Evolutionary conservation across 257 asterid species (phyloP), one percentile per base, ranked within the genome.

Genomic region (Paulownia fortunei): DNA sequence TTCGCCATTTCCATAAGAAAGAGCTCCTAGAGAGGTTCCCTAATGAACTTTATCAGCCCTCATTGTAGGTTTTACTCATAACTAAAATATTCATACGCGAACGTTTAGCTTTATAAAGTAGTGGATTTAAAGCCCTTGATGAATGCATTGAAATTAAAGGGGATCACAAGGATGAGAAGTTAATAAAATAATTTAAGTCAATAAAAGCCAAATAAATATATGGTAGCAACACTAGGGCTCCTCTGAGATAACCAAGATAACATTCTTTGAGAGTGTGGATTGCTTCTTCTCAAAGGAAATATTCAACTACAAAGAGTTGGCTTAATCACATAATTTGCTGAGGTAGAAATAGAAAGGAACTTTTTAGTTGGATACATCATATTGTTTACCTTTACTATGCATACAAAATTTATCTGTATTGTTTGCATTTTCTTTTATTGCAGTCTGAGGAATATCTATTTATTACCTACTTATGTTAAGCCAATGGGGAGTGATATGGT

Each of bases 341-440:
- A 67, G 56, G 56, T 69, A 44, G 51, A 67, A 80, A 80, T 74
- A 68, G 80, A 18, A 74, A 74, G 54, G 66, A 58, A 67, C 76
- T 47, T 58, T 37, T 66, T 72, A 72, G 79, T 71, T 79, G 71
- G 75, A 54, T 74, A 34, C 84, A 69, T 65, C n/a, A 68, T 67
- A 3, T 55, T 58, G 27, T 58, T 59, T 49, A 68, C 76, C 54
- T 55, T 58, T 54, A 5, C 46, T 69, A 13, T 72, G 37, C 32
- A 12, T 42, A 37, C 36, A 63, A 12, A 32, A 54, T 39, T 19
- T 24, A 11, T 39, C 30, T 55, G 4, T 30, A 30, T 2, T 9
- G 19, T 63, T 58, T 39, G 10, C 19, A 62, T 52, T 72, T 67
- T 32, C 52, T 54, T 55, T 75, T 12, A 55, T 21, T 73, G 76